phyloP scores from a whole-genome alignment of 768 basidiomycete species.

The Tulasnella sp. region DNA sequence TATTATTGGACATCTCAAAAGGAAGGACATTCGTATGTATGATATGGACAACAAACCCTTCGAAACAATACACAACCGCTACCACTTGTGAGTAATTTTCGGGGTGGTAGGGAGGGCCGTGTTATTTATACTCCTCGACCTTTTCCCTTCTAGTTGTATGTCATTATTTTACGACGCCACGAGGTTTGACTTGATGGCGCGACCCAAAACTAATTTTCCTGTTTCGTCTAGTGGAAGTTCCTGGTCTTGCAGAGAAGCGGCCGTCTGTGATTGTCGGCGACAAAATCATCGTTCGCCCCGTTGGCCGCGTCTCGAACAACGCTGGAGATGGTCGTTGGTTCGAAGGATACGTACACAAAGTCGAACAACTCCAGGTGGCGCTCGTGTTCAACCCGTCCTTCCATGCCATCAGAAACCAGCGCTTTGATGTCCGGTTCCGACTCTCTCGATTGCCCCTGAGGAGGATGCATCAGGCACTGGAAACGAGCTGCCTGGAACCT shows the following conservation, averaged over 20 bases:
- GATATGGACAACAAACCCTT: not conserved
- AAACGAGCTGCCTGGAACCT: slow-evolving; percentile 27
- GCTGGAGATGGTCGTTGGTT: slow-evolving; percentile 24
- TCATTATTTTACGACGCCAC: too few relatives aligned
- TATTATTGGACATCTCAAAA: not conserved
- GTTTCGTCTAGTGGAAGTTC: slow-evolving; percentile 36
- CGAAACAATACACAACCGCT: too few relatives aligned
- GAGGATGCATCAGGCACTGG: slow-evolving; percentile 45
- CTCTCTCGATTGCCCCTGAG: slow-evolving; percentile 44
- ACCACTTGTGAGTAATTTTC: too few relatives aligned
- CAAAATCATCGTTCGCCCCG: slow-evolving; percentile 30
- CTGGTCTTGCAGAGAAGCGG: slow-evolving; percentile 47
- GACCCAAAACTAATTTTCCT: not conserved
- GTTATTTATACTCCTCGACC: too few relatives aligned
- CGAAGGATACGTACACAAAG: slow-evolving; percentile 40
- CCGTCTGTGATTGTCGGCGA: slow-evolving; percentile 49
- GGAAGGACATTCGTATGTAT: not conserved
- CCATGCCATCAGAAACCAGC: slow-evolving; percentile 28
- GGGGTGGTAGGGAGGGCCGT: too few relatives aligned
- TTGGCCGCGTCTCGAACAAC: slow-evolving; percentile 20
- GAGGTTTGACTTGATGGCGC: not conserved
- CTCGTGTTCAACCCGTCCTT: slow-evolving; percentile 41
- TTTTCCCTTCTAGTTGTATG: slow-evolving; percentile 25
- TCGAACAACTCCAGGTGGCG: slow-evolving; percentile 34
- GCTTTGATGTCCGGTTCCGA: slow-evolving; percentile 46